These are phyloP conservation scores for Saccharomyces hybrid DNA, from an alignment of 1,139 yeast species.

Conservation along the genomic window DNA sequence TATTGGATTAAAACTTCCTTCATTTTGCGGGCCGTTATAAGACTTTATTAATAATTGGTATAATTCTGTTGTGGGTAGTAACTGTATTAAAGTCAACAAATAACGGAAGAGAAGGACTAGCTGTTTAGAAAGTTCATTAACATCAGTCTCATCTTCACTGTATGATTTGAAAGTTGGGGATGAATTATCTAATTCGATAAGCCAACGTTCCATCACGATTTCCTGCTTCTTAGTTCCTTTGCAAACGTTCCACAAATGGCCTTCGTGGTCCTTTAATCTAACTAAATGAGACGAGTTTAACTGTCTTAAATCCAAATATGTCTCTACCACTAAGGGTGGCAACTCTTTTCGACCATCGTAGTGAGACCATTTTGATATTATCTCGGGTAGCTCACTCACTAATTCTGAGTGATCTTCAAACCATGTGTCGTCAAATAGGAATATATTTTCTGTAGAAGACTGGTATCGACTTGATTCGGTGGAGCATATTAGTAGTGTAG, in stretches of 20 bases:
- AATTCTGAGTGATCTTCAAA: slow-evolving; percentile 10
- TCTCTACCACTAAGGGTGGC: slow-evolving; percentile 82
- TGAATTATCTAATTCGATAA: slow-evolving; percentile 59
- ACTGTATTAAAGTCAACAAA: slow-evolving; percentile 54
- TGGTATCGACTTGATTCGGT: slow-evolving; percentile 13
- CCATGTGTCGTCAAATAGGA: slow-evolving; percentile 18
- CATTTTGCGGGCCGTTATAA: neutral
- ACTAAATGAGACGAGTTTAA: slow-evolving; percentile 55
- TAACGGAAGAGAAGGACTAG: slow-evolving; percentile 68
- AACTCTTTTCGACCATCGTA: slow-evolving; percentile 30
- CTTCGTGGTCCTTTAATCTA: slow-evolving; percentile 47
- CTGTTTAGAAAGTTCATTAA: slow-evolving; percentile 32
- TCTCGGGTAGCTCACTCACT: slow-evolving; percentile 12
- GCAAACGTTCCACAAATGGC: slow-evolving; percentile 44
- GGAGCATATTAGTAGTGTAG: slow-evolving; percentile 27
- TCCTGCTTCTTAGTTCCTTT: slow-evolving; percentile 58
- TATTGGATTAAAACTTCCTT: slow-evolving; percentile 23
- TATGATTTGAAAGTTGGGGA: slow-evolving; percentile 26
- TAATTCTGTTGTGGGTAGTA: slow-evolving; percentile 66
- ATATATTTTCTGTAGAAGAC: slow-evolving; percentile 9
- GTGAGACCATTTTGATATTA: slow-evolving; percentile 23
- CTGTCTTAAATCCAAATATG: slow-evolving; percentile 63
- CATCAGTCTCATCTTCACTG: slow-evolving; percentile 8
- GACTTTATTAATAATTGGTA: slow-evolving; percentile 34
- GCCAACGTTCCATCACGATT: slow-evolving; percentile 88